phyloP scores from a whole-genome alignment of 2,329 filamentous ascomycete species.

The Fusarium decemcellulare region DNA sequence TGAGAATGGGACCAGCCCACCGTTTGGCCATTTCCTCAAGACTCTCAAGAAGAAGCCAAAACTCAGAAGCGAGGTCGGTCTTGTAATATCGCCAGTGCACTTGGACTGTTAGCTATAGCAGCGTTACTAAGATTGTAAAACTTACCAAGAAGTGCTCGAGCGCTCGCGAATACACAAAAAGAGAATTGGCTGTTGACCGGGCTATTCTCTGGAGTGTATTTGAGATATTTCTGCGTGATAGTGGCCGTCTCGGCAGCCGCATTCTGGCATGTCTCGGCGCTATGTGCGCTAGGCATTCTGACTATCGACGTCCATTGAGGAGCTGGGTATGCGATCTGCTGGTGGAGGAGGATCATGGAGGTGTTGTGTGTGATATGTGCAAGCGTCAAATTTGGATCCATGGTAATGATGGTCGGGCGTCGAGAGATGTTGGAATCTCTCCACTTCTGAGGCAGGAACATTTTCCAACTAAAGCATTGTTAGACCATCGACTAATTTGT shows the following conservation, averaged over 20 bases:
- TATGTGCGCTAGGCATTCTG: conserved; percentile 58
- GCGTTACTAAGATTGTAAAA: rapidly evolving
- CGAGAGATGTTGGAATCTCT: conserved; percentile 52
- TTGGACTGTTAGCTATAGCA: not conserved
- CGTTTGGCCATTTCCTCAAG: conserved; percentile 50
- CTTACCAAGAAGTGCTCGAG: conserved; percentile 55
- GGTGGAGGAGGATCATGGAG: conserved; percentile 64
- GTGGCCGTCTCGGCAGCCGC: conserved; percentile 62
- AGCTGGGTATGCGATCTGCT: conserved; percentile 61
- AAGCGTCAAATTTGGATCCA: conserved; percentile 64
- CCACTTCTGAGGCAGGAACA: conserved; percentile 46
- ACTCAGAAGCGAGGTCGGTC: conserved; percentile 38
- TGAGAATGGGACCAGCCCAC: conserved; percentile 40
- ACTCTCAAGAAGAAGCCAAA: conserved; percentile 47
- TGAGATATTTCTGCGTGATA: conserved; percentile 62
- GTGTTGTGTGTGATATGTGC: conserved; percentile 65
- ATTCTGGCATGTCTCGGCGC: conserved; percentile 63
- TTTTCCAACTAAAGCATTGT: conserved; percentile 52
- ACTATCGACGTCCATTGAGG: conserved; percentile 46
- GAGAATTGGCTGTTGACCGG: conserved; percentile 55
- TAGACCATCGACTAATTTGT: rapidly evolving
- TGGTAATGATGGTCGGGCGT: conserved; percentile 50
- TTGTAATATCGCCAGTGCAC: conserved; percentile 41
- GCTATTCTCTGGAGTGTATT: conserved; percentile 47
- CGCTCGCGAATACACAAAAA: conserved; percentile 63